Evolutionary conservation across 2,329 filamentous ascomycete species (phyloP).

Genomic region (Arthrobotrys musiformis): DNA sequence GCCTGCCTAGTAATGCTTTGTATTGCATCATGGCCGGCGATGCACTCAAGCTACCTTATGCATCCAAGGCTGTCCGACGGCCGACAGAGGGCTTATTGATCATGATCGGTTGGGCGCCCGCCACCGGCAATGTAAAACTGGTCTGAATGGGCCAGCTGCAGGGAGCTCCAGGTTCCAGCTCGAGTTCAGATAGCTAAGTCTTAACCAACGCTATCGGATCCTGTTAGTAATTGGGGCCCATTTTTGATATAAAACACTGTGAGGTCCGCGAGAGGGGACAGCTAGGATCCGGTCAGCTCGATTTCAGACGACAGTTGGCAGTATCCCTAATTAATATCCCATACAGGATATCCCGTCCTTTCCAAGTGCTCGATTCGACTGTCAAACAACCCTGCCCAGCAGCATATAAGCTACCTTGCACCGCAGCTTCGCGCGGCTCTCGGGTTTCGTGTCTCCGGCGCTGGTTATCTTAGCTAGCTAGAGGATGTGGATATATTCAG

Average conservation of each 20-base stretch:
- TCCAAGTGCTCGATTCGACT: no score
- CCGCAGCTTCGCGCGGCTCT: no score
- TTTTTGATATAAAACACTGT: not conserved
- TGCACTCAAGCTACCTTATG: not conserved
- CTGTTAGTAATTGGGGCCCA: constrained; percentile 3
- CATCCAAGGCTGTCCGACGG: not conserved
- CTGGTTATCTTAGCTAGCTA: no score
- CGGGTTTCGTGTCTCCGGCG: not conserved
- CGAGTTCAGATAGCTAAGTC: not conserved
- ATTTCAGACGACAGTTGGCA: constrained; percentile 15
- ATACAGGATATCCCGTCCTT: not conserved
- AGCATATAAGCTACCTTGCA: not conserved
- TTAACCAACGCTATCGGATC: constrained; percentile 2
- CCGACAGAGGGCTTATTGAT: not conserved
- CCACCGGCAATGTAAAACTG: no score
- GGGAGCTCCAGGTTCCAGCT: constrained; percentile 9
- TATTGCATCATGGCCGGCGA: not conserved
- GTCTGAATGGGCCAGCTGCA: no score
- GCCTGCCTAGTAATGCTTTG: not conserved
- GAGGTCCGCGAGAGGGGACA: not conserved
- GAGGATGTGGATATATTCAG: not conserved
- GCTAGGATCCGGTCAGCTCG: no score
- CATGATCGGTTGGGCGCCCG: not conserved
- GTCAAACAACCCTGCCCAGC: constrained; percentile 2
- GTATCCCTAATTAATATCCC: no score